phyloP scores from a whole-genome alignment of 2,329 filamentous ascomycete species.

The Phaeophleospora eucalypticola region DNA sequence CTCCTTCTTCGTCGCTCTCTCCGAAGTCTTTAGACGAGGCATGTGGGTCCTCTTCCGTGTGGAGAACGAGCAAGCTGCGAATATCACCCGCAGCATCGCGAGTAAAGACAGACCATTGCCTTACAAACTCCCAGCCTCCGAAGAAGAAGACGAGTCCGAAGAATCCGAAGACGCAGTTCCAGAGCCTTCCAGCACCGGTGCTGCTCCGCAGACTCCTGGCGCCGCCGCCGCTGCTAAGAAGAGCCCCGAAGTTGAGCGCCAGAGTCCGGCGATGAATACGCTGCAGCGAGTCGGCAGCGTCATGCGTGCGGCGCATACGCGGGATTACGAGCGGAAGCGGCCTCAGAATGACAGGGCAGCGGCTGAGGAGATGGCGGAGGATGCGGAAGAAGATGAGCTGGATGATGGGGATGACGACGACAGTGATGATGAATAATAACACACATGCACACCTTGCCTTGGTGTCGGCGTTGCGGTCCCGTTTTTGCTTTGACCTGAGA shows the following conservation, averaged over 20 bases:
- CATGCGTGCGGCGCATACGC: constrained; percentile 3
- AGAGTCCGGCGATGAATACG: background rate
- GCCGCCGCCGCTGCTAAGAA: background rate
- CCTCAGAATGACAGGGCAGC: background rate
- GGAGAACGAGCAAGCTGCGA: constrained; percentile 95
- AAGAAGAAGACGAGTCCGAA: background rate
- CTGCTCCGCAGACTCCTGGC: background rate
- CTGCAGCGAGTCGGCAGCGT: constrained; percentile 1
- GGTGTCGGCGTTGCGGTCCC: no score
- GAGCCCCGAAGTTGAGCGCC: background rate
- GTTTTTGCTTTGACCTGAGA: no score
- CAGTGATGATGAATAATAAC: background rate
- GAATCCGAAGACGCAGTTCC: background rate
- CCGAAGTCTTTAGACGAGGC: constrained; percentile 78
- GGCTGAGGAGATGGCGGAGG: background rate
- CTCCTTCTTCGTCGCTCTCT: constrained; percentile 72
- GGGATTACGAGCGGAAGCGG: constrained; percentile 3
- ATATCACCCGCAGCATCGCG: constrained; percentile 54
- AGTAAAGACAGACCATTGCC: constrained; percentile 17
- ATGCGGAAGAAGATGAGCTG: constrained; percentile 1
- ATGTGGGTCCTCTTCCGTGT: constrained; percentile 92
- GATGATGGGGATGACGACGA: background rate
- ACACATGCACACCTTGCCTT: no score
- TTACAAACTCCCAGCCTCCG: constrained; percentile 11
- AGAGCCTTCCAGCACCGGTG: no score